Evolutionary conservation across 2,329 filamentous ascomycete species (phyloP), one percentile per base, ranked within the genome.

Genomic region (Diaporthe helianthi): DNA sequence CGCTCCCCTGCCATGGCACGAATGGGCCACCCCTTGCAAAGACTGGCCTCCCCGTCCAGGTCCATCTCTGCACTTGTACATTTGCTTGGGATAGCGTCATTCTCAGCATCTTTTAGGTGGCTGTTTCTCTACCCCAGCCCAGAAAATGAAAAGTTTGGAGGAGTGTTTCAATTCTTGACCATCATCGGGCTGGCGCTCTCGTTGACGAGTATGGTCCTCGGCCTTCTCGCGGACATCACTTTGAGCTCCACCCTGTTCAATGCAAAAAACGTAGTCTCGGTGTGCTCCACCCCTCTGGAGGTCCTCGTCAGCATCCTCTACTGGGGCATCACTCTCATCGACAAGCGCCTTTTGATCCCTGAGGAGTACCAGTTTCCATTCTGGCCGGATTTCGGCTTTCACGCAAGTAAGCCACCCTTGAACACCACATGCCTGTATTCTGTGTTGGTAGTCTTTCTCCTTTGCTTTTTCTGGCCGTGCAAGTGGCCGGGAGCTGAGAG

Each of bases 151-250:
- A 84, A 88, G 1, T 92, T 90, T 74, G 91, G 91, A 69, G 85
- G 90, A 80, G 86, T 92, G 75, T 86, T 89, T 72, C 89, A 92
- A 77, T 93, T 91, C 75, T 84, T 94, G 38, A 94, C 91, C 73
- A 93, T 93, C 76, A 86, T 93, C 69, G 91, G 90, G 31, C 85
- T 93, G 52, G 81, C 84, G 1, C 80, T 91, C 29, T 85, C 90
- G 0, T 83, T 87, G 13, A 73, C 84, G 54, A 90, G 89, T 63
- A 93, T 93, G 77, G 73, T 79, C 61, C 79, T 86, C 31, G 92
- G 87, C 4, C 80, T 91, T 5, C 76, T 90, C 44, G 89, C 91
- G 65, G 92, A 94, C 77, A 74, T 93, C 10, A 88, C 87, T 0
- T 77, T 87, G 31, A 89, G 83, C 44, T 80, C 78, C 1, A 76